Percentiles rank a stretch among this genome's conserved stretches.
Evolutionary conservation across 192 early-diverging fungal species (phyloP).

Genomic region (Rhizophagus clarus): DNA sequence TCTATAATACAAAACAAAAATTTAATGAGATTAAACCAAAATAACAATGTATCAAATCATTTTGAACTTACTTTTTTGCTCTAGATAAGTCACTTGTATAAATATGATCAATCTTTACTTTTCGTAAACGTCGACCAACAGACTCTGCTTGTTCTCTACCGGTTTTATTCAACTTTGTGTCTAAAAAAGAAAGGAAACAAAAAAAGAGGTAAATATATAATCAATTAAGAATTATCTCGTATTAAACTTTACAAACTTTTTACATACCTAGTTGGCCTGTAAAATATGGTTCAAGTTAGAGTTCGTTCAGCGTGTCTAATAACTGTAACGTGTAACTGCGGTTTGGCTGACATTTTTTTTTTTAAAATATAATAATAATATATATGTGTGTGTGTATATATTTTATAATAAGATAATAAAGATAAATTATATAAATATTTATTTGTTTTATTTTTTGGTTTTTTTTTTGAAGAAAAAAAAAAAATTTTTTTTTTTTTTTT

Average conservation of each 20-base stretch:
- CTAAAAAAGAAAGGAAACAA: neutral
- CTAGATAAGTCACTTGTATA: conserved; percentile 28
- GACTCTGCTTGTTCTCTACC: conserved; percentile 28
- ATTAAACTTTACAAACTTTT: neutral
- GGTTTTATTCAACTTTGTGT: conserved; percentile 23
- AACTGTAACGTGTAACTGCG: conserved; percentile 20
- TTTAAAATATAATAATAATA: neutral
- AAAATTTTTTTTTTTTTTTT: neutral
- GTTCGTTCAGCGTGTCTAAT: conserved; percentile 25
- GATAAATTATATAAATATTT: neutral
- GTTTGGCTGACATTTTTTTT: neutral
- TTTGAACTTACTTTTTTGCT: conserved; percentile 26
- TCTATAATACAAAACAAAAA: too few species aligned
- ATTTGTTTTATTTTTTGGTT: neutral
- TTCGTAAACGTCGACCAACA: conserved; percentile 20
- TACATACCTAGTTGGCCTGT: conserved; percentile 26
- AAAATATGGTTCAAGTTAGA: conserved; percentile 29
- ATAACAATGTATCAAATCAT: neutral
- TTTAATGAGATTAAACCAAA: too few species aligned
- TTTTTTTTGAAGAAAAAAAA: neutral
- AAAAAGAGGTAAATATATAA: neutral
- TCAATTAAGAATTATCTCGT: neutral
- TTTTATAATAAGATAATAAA: neutral
- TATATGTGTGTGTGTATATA: too few species aligned
- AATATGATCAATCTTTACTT: conserved; percentile 29